These are phyloP conservation scores for Bretziella fagacearum DNA, from an alignment of 2,329 filamentous ascomycete genomes.

Conservation along the genomic window DNA sequence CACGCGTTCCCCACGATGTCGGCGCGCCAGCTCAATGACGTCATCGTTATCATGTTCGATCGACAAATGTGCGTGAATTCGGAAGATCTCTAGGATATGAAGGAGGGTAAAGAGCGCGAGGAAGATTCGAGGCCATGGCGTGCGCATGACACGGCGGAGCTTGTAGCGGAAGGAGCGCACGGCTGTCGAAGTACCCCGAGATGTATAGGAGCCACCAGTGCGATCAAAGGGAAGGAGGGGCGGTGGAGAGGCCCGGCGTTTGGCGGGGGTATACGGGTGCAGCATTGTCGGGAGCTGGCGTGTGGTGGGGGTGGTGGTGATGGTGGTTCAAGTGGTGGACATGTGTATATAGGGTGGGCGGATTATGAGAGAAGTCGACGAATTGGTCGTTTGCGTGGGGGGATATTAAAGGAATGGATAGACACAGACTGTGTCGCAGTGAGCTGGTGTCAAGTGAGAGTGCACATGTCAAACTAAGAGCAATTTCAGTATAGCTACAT, in stretches of 20 bases:
- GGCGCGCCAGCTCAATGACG: constrained; percentile 13
- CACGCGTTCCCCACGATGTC: constrained; percentile 27
- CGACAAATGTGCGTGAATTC: constrained; percentile 22
- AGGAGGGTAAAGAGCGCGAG: constrained; percentile 23
- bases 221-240: constrained; percentile 12
- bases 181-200: neutral
- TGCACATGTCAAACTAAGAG: neutral
- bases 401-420: neutral
- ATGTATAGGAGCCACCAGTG: constrained; percentile 8
- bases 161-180: constrained; percentile 18
- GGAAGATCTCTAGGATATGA: constrained; percentile 25
- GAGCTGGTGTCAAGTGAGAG: neutral
- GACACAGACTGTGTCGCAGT: neutral
- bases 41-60: constrained; percentile 9
- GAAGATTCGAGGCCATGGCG: constrained; percentile 22
- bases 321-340: neutral
- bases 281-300: too few relatives aligned
- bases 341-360: neutral
- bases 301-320: too few relatives aligned
- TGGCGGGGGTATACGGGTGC: neutral
- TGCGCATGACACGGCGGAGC: constrained; percentile 24
- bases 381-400: too few relatives aligned
- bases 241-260: constrained; percentile 12
- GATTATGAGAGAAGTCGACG: neutral
- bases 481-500: too few relatives aligned